Base-by-base conservation (phyloP, 169 alveolate species). In the Ichthyophthirius multifiliis region DNA sequence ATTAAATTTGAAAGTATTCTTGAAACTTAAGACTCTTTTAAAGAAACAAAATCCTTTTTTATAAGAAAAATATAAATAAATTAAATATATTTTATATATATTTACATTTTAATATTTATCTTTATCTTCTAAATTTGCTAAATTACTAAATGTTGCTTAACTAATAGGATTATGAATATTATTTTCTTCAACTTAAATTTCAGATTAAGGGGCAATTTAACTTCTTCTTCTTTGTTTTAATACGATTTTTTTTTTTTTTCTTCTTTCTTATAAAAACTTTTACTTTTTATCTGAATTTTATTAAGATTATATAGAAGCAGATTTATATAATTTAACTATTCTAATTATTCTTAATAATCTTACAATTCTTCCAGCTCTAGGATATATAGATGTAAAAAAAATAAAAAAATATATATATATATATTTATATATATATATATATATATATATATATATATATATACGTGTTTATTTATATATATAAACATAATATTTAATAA, bases 21-120 rank as follows among this genome's bases (percentile, higher is more conserved):
- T 7, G 90, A 75, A n/a, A 92, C 90, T 31, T 88, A 74, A 12
- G 95, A 87, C 75, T 92, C 95, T 41, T 65, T 48, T 45, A n/a
- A 45, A 18, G 55, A 46, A 16, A 43, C 85, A 27, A 9, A 27
- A 13, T 78, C 76, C 63, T 45, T 41, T 9, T 41, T 41, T 9
- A 18, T 15, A 41, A 41, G 7, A 41, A 41, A 41, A 41, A 41
- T 41, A 41, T 12, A 9, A 9, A 41, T 41, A 9, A 41, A 41
- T 41, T 41, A 9, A 41, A 9, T 41, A 9, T 9, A 9, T 41
- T 41, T 9, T 41, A 9, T 41, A 41, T 41, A 9, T 41, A 41
- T 41, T 41, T 41, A 41, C 12, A 9, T 41, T 9, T 9, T 41
- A 9, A 41, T 41, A 41, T 9, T 9, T 7, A 7, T 41, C 7